These are phyloP conservation scores for Alternaria infectoria DNA, from an alignment of 2,329 filamentous ascomycete species.

Conservation along the genomic window DNA sequence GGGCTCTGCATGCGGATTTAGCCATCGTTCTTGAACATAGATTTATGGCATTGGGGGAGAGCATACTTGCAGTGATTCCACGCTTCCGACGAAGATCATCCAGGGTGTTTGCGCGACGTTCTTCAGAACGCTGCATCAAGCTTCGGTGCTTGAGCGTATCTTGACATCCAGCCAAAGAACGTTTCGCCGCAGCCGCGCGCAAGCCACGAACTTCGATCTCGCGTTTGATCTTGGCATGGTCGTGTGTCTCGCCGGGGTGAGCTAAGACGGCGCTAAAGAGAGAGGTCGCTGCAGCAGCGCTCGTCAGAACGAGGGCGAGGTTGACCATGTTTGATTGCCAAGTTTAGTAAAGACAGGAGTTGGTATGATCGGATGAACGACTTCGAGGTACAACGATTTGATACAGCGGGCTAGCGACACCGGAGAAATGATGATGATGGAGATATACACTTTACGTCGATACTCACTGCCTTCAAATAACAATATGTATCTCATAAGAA, in stretches of 20 bases:
- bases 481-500: background rate
- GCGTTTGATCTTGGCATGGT: constrained; percentile 36
- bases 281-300: constrained; percentile 23
- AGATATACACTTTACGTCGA: background rate
- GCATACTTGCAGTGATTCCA: constrained; percentile 26
- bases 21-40: background rate
- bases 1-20: background rate
- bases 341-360: background rate
- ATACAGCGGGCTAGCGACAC: background rate
- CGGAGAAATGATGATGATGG: background rate
- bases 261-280: constrained; percentile 25
- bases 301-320: constrained; percentile 1
- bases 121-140: constrained; percentile 25
- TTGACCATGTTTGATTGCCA: background rate
- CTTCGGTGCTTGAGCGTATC: constrained; percentile 22
- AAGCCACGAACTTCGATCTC: constrained; percentile 36
- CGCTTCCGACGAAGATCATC: constrained; percentile 32
- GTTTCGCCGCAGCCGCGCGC: constrained; percentile 23
- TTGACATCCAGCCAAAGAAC: constrained; percentile 27
- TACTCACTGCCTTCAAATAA: background rate
- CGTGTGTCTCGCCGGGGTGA: constrained; percentile 45
- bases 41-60: fast-evolving
- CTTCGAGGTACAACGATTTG: background rate
- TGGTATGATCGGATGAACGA: background rate
- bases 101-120: constrained; percentile 25